A percentile compares a stretch with the other conserved stretches of the same genome.
phyloP scores from a whole-genome alignment of 768 basidiomycete species.

The Termitomyces heimii region DNA sequence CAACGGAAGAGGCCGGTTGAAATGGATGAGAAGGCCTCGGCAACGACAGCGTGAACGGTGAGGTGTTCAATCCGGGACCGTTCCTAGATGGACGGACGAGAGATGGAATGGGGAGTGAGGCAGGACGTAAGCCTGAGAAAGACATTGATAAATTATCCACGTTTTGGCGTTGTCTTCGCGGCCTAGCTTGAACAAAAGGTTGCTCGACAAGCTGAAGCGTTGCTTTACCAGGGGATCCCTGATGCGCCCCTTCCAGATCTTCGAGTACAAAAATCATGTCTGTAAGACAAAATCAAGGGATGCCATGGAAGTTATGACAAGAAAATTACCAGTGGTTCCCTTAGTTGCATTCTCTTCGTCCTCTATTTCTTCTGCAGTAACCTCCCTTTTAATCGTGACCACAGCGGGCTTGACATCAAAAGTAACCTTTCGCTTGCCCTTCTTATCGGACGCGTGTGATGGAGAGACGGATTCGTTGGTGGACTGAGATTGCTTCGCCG shows the following conservation, averaged over 20 bases:
- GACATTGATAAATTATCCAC: slow-evolving; percentile 46
- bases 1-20: background rate
- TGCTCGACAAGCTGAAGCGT: slow-evolving; percentile 39
- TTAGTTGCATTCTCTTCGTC: slow-evolving; percentile 21
- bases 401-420: slow-evolving; percentile 63
- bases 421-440: slow-evolving; percentile 66
- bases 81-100: slow-evolving; percentile 40
- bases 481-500: background rate
- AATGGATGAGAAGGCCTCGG: slow-evolving; percentile 17
- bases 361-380: slow-evolving; percentile 24
- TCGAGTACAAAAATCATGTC: slow-evolving; percentile 73
- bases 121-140: slow-evolving; percentile 54
- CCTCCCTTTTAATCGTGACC: slow-evolving; percentile 36
- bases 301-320: background rate
- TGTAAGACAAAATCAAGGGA: slow-evolving; percentile 16
- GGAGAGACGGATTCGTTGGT: slow-evolving; percentile 6
- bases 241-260: slow-evolving; percentile 48
- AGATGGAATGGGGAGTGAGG: slow-evolving; percentile 67
- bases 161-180: slow-evolving; percentile 24
- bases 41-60: slow-evolving; percentile 25
- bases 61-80: slow-evolving; percentile 31
- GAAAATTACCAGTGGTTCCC: slow-evolving; percentile 40
- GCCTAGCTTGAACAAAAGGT: slow-evolving; percentile 25
- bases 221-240: slow-evolving; percentile 22
- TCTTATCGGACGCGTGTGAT: slow-evolving; percentile 25